Evolutionary conservation across 2,329 filamentous ascomycete genomes (phyloP).

Genomic region (Paecilomyces fulvus): DNA sequence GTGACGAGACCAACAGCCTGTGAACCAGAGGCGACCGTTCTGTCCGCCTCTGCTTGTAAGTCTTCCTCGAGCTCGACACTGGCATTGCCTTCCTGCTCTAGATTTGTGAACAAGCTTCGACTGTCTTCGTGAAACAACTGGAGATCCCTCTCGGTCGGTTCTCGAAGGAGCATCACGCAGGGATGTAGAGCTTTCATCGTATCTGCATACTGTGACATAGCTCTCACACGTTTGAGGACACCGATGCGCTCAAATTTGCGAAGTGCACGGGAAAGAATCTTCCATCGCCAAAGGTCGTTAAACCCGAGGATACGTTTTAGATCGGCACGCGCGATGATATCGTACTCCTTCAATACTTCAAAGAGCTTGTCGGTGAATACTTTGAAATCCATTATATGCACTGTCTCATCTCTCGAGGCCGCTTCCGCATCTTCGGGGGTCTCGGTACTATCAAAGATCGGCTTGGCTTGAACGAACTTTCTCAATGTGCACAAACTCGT

Average conservation of each 20-base stretch:
- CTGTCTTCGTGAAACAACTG: constrained; percentile 32
- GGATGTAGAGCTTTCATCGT: constrained; percentile 27
- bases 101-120: constrained; percentile 16
- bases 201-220: constrained; percentile 33
- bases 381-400: constrained; percentile 40
- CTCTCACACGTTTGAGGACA: constrained; percentile 36
- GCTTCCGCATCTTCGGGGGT: constrained; percentile 8
- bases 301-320: constrained; percentile 42
- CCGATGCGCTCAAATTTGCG: constrained; percentile 39
- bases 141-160: constrained; percentile 31
- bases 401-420: constrained; percentile 7
- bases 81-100: constrained; percentile 19
- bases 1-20: constrained; percentile 12
- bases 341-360: constrained; percentile 39
- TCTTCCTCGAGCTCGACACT: constrained; percentile 26
- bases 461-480: constrained; percentile 32
- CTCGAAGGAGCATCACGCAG: constrained; percentile 37
- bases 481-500: constrained; percentile 51
- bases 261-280: constrained; percentile 34
- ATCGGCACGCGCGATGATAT: constrained; percentile 46
- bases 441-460: constrained; percentile 7
- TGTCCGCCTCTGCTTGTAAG: constrained; percentile 16
- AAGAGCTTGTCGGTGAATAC: constrained; percentile 43
- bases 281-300: constrained; percentile 28
- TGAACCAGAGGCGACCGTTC: constrained; percentile 4